phyloP scores from a whole-genome alignment of 2,329 filamentous ascomycete genomes.

The Sporothrix brunneoviolacea region DNA sequence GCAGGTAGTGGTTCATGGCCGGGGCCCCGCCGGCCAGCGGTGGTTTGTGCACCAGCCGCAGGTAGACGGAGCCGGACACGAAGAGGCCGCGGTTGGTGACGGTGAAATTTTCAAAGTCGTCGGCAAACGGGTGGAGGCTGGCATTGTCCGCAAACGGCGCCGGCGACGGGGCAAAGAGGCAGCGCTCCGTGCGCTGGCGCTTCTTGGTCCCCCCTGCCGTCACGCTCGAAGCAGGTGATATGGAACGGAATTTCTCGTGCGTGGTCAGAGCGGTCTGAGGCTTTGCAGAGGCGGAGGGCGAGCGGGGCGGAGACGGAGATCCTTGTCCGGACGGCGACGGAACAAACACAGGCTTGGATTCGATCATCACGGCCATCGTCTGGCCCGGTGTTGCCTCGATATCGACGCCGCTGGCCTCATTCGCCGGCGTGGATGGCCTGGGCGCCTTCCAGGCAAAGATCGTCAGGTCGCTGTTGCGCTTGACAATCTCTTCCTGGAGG shows the following conservation, averaged over 20 bases:
- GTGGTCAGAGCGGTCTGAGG: background rate
- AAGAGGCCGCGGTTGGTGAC: constrained; percentile 14
- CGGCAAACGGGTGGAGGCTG: constrained; percentile 6
- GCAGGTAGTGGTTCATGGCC: constrained; percentile 1
- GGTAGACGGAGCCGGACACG: constrained; percentile 2
- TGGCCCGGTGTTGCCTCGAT: too few species aligned
- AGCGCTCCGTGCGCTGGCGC: background rate
- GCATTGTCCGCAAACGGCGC: constrained; percentile 4
- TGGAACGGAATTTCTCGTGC: too few species aligned
- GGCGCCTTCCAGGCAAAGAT: constrained; percentile 21
- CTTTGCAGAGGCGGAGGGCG: background rate
- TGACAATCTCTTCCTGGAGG: constrained; percentile 19
- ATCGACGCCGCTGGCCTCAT: too few species aligned
- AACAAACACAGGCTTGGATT: too few species aligned
- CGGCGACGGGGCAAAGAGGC: constrained; percentile 16
- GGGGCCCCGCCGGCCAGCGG: background rate
- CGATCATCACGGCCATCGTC: too few species aligned
- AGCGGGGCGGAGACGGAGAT: background rate
- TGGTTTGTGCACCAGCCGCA: background rate
- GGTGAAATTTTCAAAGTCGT: constrained; percentile 9
- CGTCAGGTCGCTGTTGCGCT: constrained; percentile 14
- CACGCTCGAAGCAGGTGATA: too few species aligned
- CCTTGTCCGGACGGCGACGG: too few species aligned
- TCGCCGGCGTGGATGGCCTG: too few species aligned
- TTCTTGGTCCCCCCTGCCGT: too few species aligned